These are phyloP conservation scores for Isatis tinctoria DNA, from an alignment of 345 rosid genomes.

Conservation along the genomic window DNA sequence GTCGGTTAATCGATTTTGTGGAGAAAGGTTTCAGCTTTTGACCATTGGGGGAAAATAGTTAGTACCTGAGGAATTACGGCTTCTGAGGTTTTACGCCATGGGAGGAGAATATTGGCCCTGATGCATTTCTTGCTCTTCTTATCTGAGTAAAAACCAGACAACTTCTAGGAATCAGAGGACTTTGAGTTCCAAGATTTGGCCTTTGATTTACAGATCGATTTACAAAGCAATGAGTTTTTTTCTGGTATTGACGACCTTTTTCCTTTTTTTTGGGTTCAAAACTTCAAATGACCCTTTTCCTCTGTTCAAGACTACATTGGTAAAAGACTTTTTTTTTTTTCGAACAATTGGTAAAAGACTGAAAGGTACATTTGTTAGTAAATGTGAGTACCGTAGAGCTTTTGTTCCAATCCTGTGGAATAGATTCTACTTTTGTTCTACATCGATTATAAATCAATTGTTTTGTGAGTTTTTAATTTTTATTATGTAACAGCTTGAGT, in stretches of 20 bases:
- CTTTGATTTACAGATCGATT: slow-evolving; percentile 1
- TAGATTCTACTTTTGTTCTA: background rate
- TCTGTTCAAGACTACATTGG: background rate
- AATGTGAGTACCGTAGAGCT: background rate
- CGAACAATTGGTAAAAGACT: background rate
- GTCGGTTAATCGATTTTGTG: background rate
- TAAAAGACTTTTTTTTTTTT: background rate
- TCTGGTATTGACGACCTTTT: background rate
- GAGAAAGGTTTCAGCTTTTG: slow-evolving; percentile 14
- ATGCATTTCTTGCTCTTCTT: background rate
- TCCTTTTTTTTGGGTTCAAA: background rate
- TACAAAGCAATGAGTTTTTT: background rate
- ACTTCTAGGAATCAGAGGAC: background rate
- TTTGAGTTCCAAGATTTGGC: slow-evolving; percentile 13
- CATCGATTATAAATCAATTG: background rate
- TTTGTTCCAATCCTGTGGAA: too few relatives aligned
- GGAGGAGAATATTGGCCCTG: background rate
- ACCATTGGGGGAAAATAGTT: background rate
- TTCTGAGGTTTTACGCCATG: slow-evolving; percentile 13
- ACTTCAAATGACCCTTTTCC: background rate
- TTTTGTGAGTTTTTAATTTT: background rate
- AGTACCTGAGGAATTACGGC: slow-evolving; percentile 20
- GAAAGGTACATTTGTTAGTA: background rate
- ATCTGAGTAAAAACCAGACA: background rate
- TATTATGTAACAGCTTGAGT: too few relatives aligned